Evolutionary conservation across 768 basidiomycete genomes (phyloP).

Genomic region (Dacryopinax primogenitus): DNA sequence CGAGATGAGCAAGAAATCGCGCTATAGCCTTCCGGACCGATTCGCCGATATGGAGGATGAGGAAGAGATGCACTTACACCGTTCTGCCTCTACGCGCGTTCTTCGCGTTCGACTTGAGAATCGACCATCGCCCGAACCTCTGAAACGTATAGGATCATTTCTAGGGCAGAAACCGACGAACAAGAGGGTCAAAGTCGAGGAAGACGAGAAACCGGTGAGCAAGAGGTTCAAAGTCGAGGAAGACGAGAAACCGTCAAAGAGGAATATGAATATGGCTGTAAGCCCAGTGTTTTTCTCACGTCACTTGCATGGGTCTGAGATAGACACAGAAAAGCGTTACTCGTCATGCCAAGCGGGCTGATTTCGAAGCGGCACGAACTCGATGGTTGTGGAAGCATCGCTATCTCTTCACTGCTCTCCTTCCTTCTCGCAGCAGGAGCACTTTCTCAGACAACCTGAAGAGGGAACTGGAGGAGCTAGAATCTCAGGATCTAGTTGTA

Average conservation of each 20-base stretch:
- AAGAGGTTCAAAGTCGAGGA: not conserved
- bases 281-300: not conserved
- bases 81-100: not conserved
- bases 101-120: not conserved
- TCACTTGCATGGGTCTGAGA: not conserved
- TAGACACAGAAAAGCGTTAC: conserved; percentile 31
- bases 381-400: conserved; percentile 38
- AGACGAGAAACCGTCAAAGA: not conserved
- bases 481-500: conserved; percentile 19
- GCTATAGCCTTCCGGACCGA: not conserved
- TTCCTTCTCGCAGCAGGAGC: conserved; percentile 32
- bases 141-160: not conserved
- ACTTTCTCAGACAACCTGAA: conserved; percentile 31
- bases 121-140: not conserved
- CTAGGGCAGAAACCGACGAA: not conserved
- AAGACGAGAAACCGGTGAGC: no score
- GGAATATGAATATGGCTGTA: not conserved
- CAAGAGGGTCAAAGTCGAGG: not conserved
- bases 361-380: conserved; percentile 33
- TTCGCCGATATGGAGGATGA: not conserved
- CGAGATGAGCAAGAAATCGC: not conserved
- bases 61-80: not conserved
- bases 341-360: conserved; percentile 29
- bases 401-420: conserved; percentile 36
- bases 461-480: conserved; percentile 25